These are phyloP conservation scores for Trichoderma koningii DNA, from an alignment of 2,329 filamentous ascomycete genomes.

Conservation along the genomic window DNA sequence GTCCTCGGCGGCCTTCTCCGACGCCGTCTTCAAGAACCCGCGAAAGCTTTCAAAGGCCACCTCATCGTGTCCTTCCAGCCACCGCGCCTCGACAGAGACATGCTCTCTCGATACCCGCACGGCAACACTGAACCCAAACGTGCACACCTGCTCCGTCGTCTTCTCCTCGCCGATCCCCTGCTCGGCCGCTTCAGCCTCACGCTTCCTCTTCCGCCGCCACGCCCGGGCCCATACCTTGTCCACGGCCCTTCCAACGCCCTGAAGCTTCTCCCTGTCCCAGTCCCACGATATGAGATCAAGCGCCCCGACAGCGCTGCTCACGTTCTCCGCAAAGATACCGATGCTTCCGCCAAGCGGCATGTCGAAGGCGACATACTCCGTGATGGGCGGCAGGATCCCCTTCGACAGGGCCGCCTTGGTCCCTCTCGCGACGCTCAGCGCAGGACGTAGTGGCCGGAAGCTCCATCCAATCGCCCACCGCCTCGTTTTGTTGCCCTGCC, in stretches of 20 bases:
- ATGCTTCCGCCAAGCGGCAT: slow-evolving; percentile 45
- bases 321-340: slow-evolving; percentile 38
- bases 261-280: slow-evolving; percentile 57
- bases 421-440: slow-evolving; percentile 48
- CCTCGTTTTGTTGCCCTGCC: slow-evolving; percentile 75
- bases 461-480: slow-evolving; percentile 92
- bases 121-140: slow-evolving; percentile 62
- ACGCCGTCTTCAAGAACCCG: slow-evolving; percentile 66
- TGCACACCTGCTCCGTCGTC: slow-evolving; percentile 39
- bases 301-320: slow-evolving; percentile 51
- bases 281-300: slow-evolving; percentile 64
- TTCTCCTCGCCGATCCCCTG: slow-evolving; percentile 31
- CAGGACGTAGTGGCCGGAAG: slow-evolving; percentile 67
- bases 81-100: slow-evolving; percentile 56
- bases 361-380: slow-evolving; percentile 47
- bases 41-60: slow-evolving; percentile 84
- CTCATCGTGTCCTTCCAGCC: slow-evolving; percentile 71
- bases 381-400: slow-evolving; percentile 48
- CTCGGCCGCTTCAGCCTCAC: slow-evolving; percentile 50
- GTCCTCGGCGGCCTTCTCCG: slow-evolving; percentile 24
- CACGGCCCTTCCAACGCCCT: slow-evolving; percentile 64
- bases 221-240: slow-evolving; percentile 78
- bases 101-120: slow-evolving; percentile 45
- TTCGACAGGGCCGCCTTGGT: slow-evolving; percentile 45
- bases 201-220: slow-evolving; percentile 63